Evolutionary conservation across 768 basidiomycete genomes (phyloP), one percentile per base, ranked within the genome.

Genomic region (Daedaleopsis sinensis): DNA sequence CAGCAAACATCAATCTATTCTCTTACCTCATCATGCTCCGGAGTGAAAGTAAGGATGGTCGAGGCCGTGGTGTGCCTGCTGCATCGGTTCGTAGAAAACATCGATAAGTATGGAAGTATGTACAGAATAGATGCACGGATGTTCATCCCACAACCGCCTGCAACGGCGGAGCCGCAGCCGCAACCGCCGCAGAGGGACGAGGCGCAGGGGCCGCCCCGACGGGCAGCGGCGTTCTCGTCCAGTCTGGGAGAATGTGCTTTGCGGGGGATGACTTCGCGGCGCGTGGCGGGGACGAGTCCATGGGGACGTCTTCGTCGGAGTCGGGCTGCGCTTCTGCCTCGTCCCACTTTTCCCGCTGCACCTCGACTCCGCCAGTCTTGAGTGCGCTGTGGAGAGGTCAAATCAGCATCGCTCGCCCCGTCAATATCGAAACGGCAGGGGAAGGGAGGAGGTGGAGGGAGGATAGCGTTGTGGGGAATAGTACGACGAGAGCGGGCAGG

Each of bases 261-360:
- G 77, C 70, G 12, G 67, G 59, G 42, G 74, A 73, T 32, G 74
- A 72, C 19, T 70, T 60, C 43, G 54, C 39, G 7, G 52, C 49
- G 10, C 61, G 61, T 10, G 61, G 61, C 38, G 73, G 69, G n/a
- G 65, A 69, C 48, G 62, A 58, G 57, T 66, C 76, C 68, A 62
- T 81, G 77, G 11, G 44, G 27, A 60, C 60, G 35, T 68, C 67
- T 21, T 82, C 82, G 51, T 79, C 80, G 59, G 59, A 62, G 44
- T 76, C 76, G 12, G 74, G 71, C 39, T 72, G 68, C 50, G 67
- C 62, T 36, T 83, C 84, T 21, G 80, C 82, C 69, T 91, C 89
- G 66, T 97, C 94, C 90, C 93, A 97, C 61, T 84, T 85, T 70
- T 96, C 95, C 43, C 94, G 80, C 52, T 86, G 70, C 9, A 97